Conservation (phyloP, 2,329 filamentous ascomycete species). For the Talaromyces sp. region DNA sequence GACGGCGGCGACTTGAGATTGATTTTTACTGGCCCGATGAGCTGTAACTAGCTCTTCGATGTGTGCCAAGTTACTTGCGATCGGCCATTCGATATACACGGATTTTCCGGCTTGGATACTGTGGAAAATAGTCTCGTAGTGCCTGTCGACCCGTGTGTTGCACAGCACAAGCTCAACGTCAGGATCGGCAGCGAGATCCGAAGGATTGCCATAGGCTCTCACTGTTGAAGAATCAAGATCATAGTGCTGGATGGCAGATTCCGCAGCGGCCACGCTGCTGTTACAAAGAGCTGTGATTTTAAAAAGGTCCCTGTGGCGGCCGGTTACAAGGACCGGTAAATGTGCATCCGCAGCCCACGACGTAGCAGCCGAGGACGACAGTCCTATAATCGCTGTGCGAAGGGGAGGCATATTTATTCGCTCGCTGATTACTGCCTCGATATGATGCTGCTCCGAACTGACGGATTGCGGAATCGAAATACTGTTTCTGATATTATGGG, state of each 20-base stretch:
- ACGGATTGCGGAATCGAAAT: not conserved
- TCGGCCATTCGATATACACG: conserved; percentile 5
- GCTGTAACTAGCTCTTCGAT: not conserved
- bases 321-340: not conserved
- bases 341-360: conserved; percentile 5
- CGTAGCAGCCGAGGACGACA: conserved; percentile 3
- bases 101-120: not conserved
- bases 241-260: not conserved
- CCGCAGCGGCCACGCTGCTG: not conserved
- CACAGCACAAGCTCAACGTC: not conserved
- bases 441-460: no score
- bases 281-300: conserved; percentile 4
- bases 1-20: not conserved
- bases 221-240: not conserved
- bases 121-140: not conserved
- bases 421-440: not conserved
- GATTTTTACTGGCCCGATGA: not conserved
- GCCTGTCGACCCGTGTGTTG: conserved; percentile 3
- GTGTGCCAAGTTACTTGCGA: not conserved
- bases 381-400: not conserved
- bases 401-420: not conserved
- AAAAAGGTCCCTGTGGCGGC: not conserved
- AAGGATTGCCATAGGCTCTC: not conserved
- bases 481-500: not conserved
- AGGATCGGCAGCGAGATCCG: not conserved